Evolutionary conservation across 2,329 filamentous ascomycete species (phyloP), one percentile per base, ranked within the genome.

Genomic region (Cladobotryum protrusum): DNA sequence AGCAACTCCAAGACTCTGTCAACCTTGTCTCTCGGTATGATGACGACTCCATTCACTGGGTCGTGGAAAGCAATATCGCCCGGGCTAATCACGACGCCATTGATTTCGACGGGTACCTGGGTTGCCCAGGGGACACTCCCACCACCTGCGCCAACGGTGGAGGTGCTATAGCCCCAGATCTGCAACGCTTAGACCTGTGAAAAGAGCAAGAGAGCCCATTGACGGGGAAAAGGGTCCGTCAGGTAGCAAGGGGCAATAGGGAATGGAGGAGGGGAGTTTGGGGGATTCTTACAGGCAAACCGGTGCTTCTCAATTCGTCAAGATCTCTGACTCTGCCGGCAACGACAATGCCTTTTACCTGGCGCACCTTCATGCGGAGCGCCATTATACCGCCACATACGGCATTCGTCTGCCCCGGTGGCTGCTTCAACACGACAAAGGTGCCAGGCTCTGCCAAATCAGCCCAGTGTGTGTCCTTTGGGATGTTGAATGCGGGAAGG

Each of bases 351-450:
- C 76, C 85, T 56, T 73, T 72, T 15, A 78, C 79, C 13, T 79
- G 78, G 11, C 83, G 72, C 13, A 76, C 63, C 59, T 82, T 81
- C 77, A 89, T 86, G 17, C 86, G 74, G 29, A 78, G 71, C 5
- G 84, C 86, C 78, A 89, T 86, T 56, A 90, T 87, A 15, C 86
- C 86, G n/a, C 87, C 87, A 5, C 87, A 76, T 7, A 87, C 76
- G 5, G 86, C 86, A 65, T 86, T 88, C 46, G 74, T 75, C 62
- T 89, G 85, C 1, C 72, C 75, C 0, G 71, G 60, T 0, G 85
- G 83, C 59, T 89, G 85, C 53, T 80, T 78, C 52, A 89, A 75
- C 4, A 90, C 69, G 4, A 83, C 79, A 47, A 89, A 74, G 1
- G 81, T 85, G 7, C 74, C 77, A 0, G 75, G 69, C 20, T 78